Percentiles rank a stretch among this genome's conserved stretches.
Evolutionary conservation across 306 rosid species (phyloP).

Genomic region (Lupinus albus): DNA sequence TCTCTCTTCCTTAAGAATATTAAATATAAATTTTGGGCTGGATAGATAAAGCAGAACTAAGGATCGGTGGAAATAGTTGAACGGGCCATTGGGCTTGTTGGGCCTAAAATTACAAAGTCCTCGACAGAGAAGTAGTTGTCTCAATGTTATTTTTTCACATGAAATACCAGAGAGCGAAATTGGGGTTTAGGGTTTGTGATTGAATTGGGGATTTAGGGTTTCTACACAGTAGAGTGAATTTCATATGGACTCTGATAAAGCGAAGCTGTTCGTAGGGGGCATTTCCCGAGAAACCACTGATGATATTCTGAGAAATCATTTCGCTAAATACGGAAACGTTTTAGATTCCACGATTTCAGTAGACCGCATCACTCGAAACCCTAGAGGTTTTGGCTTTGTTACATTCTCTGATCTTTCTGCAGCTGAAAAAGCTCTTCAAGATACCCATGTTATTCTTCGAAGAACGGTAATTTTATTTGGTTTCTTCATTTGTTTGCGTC

Average conservation of each 20-base stretch:
- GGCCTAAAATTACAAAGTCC: too few species aligned
- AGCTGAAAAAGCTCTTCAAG: slow-evolving; percentile 62
- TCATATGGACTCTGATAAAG: slow-evolving; percentile 59
- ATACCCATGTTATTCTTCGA: slow-evolving; percentile 57
- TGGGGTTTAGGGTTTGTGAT: slow-evolving; percentile 42
- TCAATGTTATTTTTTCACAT: too few species aligned
- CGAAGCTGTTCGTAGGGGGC: slow-evolving; percentile 67
- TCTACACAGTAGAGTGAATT: slow-evolving; percentile 34
- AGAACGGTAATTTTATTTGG: slow-evolving; percentile 46
- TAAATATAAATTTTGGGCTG: too few species aligned
- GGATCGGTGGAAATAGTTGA: too few species aligned
- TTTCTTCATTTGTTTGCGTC: background rate
- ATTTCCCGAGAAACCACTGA: slow-evolving; percentile 63
- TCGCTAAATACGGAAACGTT: slow-evolving; percentile 58
- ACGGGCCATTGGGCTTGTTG: too few species aligned
- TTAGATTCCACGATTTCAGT: slow-evolving; percentile 50
- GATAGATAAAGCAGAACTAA: too few species aligned
- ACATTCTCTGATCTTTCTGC: slow-evolving; percentile 61
- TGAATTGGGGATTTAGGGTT: slow-evolving; percentile 58
- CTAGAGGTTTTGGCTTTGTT: slow-evolving; percentile 87
- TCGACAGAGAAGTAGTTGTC: too few species aligned
- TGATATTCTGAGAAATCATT: slow-evolving; percentile 51
- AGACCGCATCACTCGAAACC: slow-evolving; percentile 54
- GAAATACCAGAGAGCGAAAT: background rate
- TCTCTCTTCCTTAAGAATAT: too few species aligned